Evolutionary conservation across 805 yeast genomes (phyloP).

Genomic region (Kazachstania taianensis): DNA sequence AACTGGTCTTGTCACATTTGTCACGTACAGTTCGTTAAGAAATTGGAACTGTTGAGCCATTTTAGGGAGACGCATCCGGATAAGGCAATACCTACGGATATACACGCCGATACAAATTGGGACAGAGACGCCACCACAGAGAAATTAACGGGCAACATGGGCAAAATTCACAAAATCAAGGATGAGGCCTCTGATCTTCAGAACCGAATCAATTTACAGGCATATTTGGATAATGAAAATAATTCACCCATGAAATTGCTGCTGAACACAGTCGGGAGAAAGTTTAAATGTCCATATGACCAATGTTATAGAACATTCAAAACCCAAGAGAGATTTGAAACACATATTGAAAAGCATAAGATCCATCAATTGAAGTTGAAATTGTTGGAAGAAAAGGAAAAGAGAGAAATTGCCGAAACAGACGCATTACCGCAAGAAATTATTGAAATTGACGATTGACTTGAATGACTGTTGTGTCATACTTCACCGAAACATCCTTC

Average conservation of each 20-base stretch:
- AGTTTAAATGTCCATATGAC: conserved; percentile 39
- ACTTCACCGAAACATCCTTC: too few species aligned
- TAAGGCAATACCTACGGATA: conserved; percentile 7
- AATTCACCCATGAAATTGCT: conserved; percentile 23
- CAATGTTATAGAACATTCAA: conserved; percentile 47
- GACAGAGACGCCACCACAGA: neutral
- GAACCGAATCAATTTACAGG: conserved; percentile 21
- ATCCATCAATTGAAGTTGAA: conserved; percentile 27
- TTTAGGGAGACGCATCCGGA: conserved; percentile 37
- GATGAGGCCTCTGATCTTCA: conserved; percentile 13
- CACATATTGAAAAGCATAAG: conserved; percentile 28
- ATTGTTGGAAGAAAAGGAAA: conserved; percentile 12
- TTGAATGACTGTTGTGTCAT: too few species aligned
- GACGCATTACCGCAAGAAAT: too few species aligned
- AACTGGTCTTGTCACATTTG: conserved; percentile 62
- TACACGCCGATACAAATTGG: neutral
- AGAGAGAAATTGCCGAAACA: too few species aligned
- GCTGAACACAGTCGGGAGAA: conserved; percentile 27
- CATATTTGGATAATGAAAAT: conserved; percentile 12
- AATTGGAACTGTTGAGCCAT: conserved; percentile 48
- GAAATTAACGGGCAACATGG: too few species aligned
- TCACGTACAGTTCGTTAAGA: conserved; percentile 40
- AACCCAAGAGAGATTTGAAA: conserved; percentile 27
- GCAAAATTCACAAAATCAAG: neutral
- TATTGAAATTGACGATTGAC: too few species aligned